phyloP scores from a whole-genome alignment of 768 basidiomycete species.

The Daedalea quercina region DNA sequence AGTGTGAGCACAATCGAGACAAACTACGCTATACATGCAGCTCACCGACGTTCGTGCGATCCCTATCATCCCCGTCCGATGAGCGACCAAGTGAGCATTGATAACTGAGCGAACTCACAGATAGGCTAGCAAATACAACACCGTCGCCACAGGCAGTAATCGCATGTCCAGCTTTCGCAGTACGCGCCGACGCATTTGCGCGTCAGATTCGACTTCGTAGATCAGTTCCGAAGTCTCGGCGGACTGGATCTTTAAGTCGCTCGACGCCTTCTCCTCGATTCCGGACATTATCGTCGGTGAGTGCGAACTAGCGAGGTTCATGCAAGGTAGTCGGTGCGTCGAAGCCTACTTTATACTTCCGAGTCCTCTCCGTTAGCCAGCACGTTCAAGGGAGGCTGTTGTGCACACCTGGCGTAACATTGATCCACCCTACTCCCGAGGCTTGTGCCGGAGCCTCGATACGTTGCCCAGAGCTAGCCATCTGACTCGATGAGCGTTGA shows the following conservation, averaged over 20 bases:
- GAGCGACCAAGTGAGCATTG: not conserved
- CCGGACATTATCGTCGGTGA: not conserved
- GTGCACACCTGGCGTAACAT: too few species aligned
- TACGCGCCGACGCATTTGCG: not conserved
- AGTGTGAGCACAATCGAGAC: not conserved
- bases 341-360: too few species aligned
- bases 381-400: too few species aligned
- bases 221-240: not conserved
- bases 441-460: too few species aligned
- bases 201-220: not conserved
- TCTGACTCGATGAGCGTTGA: too few species aligned
- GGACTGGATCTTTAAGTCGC: not conserved
- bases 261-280: not conserved
- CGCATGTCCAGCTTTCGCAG: not conserved
- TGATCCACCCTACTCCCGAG: too few species aligned
- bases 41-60: conserved; percentile 8
- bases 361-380: too few species aligned
- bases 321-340: too few species aligned
- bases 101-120: not conserved
- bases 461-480: too few species aligned
- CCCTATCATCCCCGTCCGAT: not conserved
- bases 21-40: too few species aligned
- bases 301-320: not conserved
- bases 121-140: not conserved
- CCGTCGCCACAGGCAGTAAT: not conserved